Conservation (phyloP, 768 basidiomycete species). For the Boletus patriciae region DNA sequence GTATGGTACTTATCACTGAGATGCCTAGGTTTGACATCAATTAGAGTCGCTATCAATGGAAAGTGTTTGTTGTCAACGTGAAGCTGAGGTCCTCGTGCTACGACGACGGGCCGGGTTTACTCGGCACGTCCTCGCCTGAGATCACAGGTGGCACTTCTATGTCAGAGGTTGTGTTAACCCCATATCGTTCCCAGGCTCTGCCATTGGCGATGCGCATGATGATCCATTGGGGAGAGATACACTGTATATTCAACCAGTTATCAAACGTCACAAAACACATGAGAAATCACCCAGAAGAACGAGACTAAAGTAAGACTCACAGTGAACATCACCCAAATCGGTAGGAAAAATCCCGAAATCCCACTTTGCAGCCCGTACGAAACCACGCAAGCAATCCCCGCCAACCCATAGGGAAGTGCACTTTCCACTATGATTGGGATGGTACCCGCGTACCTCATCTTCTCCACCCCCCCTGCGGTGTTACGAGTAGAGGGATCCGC, state of each 20-base stretch:
- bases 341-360: constrained; percentile 4
- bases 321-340: constrained; percentile 13
- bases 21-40: no score
- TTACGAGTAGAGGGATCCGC: neutral
- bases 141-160: neutral
- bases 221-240: constrained; percentile 13
- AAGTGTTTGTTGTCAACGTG: neutral
- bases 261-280: neutral
- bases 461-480: neutral
- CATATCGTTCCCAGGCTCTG: constrained; percentile 4
- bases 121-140: no score
- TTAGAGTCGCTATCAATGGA: no score
- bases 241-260: neutral
- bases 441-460: neutral
- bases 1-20: no score
- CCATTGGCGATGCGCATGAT: constrained; percentile 8
- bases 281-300: neutral
- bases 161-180: neutral
- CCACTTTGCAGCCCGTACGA: constrained; percentile 3
- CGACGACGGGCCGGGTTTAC: neutral
- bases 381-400: constrained; percentile 11
- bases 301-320: neutral
- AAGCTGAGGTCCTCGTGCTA: neutral
- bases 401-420: constrained; percentile 11
- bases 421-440: constrained; percentile 12